These are phyloP conservation scores for Solanum hybrid DNA, from an alignment of 305 asterid genomes.

Conservation along the genomic window DNA sequence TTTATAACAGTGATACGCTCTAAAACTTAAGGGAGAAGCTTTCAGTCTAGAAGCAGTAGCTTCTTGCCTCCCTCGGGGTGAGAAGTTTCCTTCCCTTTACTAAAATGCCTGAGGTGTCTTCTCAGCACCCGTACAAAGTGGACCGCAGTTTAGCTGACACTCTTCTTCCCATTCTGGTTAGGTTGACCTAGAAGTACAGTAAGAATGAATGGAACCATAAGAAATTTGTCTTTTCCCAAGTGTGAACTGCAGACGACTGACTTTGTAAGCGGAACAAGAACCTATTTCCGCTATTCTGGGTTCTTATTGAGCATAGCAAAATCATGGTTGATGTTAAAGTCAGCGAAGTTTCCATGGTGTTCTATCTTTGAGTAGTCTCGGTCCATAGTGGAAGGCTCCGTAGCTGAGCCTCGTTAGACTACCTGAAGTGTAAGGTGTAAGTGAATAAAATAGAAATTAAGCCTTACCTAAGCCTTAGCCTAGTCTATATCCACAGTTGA, in stretches of 20 bases:
- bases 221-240: background rate
- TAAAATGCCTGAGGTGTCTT: too few species aligned
- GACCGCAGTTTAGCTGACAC: background rate
- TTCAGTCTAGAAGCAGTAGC: too few species aligned
- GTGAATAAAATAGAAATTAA: background rate
- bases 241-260: background rate
- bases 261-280: background rate
- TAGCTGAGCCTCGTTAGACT: background rate
- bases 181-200: background rate
- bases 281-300: background rate
- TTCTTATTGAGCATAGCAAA: background rate
- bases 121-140: too few species aligned
- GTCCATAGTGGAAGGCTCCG: background rate
- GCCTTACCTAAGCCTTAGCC: background rate
- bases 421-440: background rate
- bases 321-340: background rate
- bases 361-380: background rate
- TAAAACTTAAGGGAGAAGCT: too few species aligned
- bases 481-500: too few species aligned
- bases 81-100: too few species aligned
- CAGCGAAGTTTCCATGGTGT: background rate
- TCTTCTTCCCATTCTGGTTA: background rate
- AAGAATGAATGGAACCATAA: background rate
- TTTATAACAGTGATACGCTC: background rate
- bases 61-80: too few species aligned